Evolutionary conservation across 192 early-diverging fungal genomes (phyloP), one percentile per base, ranked within the genome.

Genomic region (Linnemannia zychae): DNA sequence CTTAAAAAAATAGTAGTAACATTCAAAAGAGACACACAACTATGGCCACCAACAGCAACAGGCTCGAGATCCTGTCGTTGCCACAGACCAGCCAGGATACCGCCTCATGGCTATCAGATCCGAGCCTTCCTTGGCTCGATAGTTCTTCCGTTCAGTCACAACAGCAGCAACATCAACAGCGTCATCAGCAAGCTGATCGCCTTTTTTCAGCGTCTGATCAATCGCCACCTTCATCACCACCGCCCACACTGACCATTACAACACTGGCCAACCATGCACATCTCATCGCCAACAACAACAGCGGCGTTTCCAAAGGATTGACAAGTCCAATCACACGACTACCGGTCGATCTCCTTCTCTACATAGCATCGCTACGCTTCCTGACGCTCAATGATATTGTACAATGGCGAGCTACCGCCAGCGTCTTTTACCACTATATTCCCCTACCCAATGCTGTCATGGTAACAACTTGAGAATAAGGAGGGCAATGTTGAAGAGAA

Each of bases 321-420:
- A 28, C 75, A 46, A 71, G 82, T 28, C 77, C 82, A 11, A 78
- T 84, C 17, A 74, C 77, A 3, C 67, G 60, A 16, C 50, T 85
- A 0, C 78, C 83, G 4, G 77, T 79, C 50, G 83, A 85, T n/a
- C 46, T 85, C 31, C 63, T 85, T 5, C 77, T 85, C 28, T 85
- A 85, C 46, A 85, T 79, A 28, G 83, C 83, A 20, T 85, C 83
- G 0, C 48, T 72, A 4, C 77, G 83, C 1, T 85, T 85, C 57
- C 68, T 79, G 28, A 76, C 69, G 3, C 60, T 79, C 40, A 85
- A 79, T 44, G 83, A 85, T n/a, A 73, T 85, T 34, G 74, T 85
- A 15, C 77, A 79, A 67, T 85, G 77, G 83, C 83, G 83, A 33
- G 46, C 83, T 6, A 79, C 83, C 4, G 83, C 83, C 33, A 72